phyloP scores from a whole-genome alignment of 441 rosid species.

The Populus trichocarpa region DNA sequence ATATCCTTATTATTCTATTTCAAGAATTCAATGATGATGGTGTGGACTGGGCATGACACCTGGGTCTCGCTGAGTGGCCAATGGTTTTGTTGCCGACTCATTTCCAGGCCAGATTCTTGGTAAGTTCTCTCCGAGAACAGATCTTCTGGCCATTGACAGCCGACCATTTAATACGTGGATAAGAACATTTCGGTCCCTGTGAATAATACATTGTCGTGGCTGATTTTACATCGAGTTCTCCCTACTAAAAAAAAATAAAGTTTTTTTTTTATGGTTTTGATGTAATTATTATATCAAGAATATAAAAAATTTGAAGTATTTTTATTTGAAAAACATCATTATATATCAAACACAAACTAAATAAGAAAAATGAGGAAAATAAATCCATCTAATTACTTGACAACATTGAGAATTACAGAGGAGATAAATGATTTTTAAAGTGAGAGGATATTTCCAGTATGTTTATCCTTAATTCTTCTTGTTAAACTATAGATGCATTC shows the following conservation, averaged over 20 bases:
- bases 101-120: constrained; percentile 23
- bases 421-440: too few relatives aligned
- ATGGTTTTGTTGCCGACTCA: constrained; percentile 36
- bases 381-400: too few relatives aligned
- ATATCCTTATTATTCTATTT: background rate
- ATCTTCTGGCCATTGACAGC: constrained; percentile 5
- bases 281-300: too few relatives aligned
- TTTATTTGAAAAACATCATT: too few relatives aligned
- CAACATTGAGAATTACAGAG: too few relatives aligned
- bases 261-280: too few relatives aligned
- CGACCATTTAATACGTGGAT: background rate
- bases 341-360: too few relatives aligned
- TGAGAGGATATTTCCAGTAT: too few relatives aligned
- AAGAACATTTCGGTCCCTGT: background rate
- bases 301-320: too few relatives aligned
- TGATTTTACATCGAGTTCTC: background rate
- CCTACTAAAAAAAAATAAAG: background rate
- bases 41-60: constrained; percentile 20
- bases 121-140: background rate
- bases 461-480: too few relatives aligned
- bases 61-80: constrained; percentile 9
- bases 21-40: background rate
- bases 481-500: too few relatives aligned
- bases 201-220: background rate
- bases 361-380: too few relatives aligned